phyloP scores from a whole-genome alignment of 1,284 basidiomycete species.

The Calocybe gambosa region DNA sequence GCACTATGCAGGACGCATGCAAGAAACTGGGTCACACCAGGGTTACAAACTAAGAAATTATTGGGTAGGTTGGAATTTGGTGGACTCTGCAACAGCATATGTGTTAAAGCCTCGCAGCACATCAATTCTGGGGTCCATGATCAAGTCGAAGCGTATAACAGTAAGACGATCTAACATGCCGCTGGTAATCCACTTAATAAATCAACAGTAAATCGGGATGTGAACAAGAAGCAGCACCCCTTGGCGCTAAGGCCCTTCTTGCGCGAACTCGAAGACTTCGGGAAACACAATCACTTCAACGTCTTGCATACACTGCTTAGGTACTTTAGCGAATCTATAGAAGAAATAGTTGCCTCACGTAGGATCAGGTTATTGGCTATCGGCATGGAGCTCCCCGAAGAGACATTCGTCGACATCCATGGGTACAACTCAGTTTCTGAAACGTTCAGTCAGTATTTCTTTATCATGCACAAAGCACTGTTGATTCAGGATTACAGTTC shows the following conservation, averaged over 20 bases:
- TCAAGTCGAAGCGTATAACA: conserved; percentile 52
- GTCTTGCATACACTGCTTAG: conserved; percentile 46
- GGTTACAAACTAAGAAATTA: conserved; percentile 55
- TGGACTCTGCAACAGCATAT: too few relatives aligned
- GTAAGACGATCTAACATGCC: too few relatives aligned
- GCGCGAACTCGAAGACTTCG: conserved; percentile 51
- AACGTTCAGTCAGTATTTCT: conserved; percentile 39
- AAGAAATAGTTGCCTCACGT: too few relatives aligned
- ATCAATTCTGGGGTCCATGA: conserved; percentile 52
- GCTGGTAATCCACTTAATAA: too few relatives aligned
- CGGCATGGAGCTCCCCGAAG: conserved; percentile 55
- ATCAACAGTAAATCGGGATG: too few relatives aligned
- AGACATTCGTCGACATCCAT: conserved; percentile 48
- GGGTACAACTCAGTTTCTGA: conserved; percentile 35
- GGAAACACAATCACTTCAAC: conserved; percentile 45
- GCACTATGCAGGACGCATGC: conserved; percentile 40
- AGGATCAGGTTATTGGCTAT: conserved; percentile 49
- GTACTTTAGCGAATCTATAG: too few relatives aligned
- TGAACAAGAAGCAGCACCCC: conserved; percentile 41
- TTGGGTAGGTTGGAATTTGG: too few relatives aligned
- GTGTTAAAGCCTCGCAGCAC: conserved; percentile 27
- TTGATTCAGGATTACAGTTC: conserved; percentile 27
- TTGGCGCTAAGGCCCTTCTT: conserved; percentile 46
- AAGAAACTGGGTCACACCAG: conserved; percentile 46
- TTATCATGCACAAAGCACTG: too few relatives aligned